Conservation (phyloP, 768 basidiomycete species). For the Lentinula sp. region DNA sequence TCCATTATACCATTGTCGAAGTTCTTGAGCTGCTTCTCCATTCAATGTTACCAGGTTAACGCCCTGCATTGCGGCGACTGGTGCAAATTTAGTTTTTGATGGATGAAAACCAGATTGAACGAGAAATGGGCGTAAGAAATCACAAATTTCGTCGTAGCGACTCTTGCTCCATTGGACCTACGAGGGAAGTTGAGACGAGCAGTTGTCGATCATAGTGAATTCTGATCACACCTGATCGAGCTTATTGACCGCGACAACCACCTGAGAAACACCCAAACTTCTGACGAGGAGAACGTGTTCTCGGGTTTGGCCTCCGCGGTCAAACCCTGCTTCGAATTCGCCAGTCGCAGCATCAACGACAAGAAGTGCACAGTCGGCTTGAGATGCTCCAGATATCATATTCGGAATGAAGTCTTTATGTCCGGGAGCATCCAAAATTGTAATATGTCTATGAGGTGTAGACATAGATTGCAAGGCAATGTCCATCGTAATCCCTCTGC, state of each 20-base stretch:
- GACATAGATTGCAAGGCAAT: conserved; percentile 77
- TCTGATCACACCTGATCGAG: conserved; percentile 67
- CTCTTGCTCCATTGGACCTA: conserved; percentile 85
- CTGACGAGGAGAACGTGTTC: conserved; percentile 91
- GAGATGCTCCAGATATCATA: conserved; percentile 98
- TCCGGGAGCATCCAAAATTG: conserved; percentile 95
- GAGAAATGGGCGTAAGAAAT: conserved; percentile 72
- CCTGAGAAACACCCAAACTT: conserved; percentile 86
- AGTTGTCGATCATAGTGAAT: background rate
- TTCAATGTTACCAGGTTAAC: conserved; percentile 65
- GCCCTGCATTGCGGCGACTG: conserved; percentile 87
- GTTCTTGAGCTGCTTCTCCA: conserved; percentile 34
- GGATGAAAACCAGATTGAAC: conserved; percentile 80
- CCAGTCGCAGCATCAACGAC: conserved; percentile 88
- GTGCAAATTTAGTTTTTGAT: conserved; percentile 77
- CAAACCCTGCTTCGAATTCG: conserved; percentile 95
- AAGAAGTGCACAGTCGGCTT: conserved; percentile 91
- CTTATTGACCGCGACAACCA: conserved; percentile 93
- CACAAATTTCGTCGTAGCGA: conserved; percentile 83
- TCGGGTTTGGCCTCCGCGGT: conserved; percentile 89
- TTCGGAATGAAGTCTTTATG: conserved; percentile 98
- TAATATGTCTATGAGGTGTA: conserved; percentile 74
- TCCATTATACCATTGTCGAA: conserved; percentile 78
- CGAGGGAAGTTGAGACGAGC: background rate
- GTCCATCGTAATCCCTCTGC: conserved; percentile 96